Evolutionary conservation across 176 grass and related monocot genomes (phyloP).

Genomic region (Pontederia crassipes): DNA sequence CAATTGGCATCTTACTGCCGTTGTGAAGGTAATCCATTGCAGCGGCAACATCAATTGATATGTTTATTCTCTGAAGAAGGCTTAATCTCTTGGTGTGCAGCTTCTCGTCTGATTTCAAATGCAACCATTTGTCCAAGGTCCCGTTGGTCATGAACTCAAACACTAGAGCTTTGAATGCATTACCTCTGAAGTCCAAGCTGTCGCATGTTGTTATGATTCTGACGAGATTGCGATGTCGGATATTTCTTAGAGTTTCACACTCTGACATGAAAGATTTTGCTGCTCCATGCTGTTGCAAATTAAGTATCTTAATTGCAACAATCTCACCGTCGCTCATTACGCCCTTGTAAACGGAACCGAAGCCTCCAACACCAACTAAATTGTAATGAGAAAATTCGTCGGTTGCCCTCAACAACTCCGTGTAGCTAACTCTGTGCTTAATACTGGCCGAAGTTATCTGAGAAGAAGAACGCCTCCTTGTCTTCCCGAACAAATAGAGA

Average conservation of each 20-base stretch:
- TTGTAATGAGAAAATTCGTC: constrained; percentile 10
- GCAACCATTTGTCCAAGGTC: constrained; percentile 42
- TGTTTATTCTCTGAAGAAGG: constrained; percentile 30
- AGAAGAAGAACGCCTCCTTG: neutral
- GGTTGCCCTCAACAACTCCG: constrained; percentile 27
- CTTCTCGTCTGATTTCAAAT: neutral
- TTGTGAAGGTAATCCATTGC: constrained; percentile 16
- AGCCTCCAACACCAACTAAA: constrained; percentile 34
- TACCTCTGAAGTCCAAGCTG: constrained; percentile 17
- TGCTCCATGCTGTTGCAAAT: constrained; percentile 16
- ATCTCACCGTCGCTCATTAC: neutral
- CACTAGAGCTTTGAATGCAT: constrained; percentile 39
- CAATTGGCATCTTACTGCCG: neutral
- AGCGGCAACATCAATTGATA: constrained; percentile 4
- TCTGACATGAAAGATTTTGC: constrained; percentile 32
- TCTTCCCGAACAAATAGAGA: neutral
- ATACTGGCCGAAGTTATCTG: neutral
- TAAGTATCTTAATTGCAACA: constrained; percentile 40
- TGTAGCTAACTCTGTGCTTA: constrained; percentile 24
- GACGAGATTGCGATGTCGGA: constrained; percentile 37
- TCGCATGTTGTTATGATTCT: constrained; percentile 29
- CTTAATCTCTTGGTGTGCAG: neutral
- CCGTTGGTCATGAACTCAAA: constrained; percentile 44
- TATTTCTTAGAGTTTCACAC: constrained; percentile 29
- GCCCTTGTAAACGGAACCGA: constrained; percentile 42